Percentiles rank a stretch among this genome's conserved stretches.
These are phyloP conservation scores for Pyrus communis DNA, from an alignment of 306 rosid genomes.

Conservation along the genomic window DNA sequence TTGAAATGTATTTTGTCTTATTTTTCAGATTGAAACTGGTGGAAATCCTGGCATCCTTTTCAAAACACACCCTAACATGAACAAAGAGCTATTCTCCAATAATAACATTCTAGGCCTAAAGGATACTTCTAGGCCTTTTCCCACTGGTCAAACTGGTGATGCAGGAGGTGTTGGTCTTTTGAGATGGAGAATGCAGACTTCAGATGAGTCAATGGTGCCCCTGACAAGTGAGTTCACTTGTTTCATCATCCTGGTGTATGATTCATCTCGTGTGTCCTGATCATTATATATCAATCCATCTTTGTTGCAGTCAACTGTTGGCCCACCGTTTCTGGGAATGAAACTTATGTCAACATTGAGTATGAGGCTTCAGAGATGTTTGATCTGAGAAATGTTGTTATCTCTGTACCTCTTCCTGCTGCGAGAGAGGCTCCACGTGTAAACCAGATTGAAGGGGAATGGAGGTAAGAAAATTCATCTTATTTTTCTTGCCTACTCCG, in stretches of 20 bases:
- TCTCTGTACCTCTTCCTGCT: conserved; percentile 93
- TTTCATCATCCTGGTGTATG: not conserved
- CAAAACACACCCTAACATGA: conserved; percentile 98
- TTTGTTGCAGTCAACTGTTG: conserved; percentile 87
- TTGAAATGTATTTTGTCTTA: not conserved
- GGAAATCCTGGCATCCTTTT: conserved; percentile 73
- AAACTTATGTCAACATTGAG: conserved; percentile 91
- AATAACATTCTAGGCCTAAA: conserved; percentile 61
- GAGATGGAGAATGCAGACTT: conserved; percentile 92
- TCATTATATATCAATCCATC: conserved; percentile 12
- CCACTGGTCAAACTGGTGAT: conserved; percentile 80
- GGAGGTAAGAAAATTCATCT: conserved; percentile 49
- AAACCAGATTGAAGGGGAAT: conserved; percentile 77
- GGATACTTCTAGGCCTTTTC: conserved; percentile 86
- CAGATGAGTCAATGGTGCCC: conserved; percentile 80
- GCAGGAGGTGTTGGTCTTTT: conserved; percentile 75
- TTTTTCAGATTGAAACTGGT: conserved; percentile 73
- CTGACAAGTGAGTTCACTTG: conserved; percentile 51
- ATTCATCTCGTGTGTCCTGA: conserved; percentile 7
- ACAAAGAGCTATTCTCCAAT: conserved; percentile 81
- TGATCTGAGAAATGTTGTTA: conserved; percentile 65
- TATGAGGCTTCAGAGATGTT: conserved; percentile 88
- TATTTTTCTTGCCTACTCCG: not conserved
- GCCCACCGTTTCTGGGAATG: conserved; percentile 97
- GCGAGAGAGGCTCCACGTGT: conserved; percentile 87